Evolutionary conservation across 73 alveolate species (phyloP).

Genomic region (Strombidium stylifer): DNA sequence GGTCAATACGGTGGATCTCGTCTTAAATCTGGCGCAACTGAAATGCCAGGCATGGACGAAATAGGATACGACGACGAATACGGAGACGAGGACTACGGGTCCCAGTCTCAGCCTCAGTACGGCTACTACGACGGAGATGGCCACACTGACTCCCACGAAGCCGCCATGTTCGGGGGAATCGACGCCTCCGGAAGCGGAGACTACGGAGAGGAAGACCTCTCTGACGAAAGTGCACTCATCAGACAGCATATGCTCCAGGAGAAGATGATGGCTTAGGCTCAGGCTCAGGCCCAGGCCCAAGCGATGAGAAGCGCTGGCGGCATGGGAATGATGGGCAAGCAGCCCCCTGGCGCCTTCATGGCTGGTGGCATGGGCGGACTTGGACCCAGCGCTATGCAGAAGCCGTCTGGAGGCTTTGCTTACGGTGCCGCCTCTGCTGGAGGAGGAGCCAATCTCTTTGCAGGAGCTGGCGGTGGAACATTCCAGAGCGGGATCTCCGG

Average conservation of each 20-base stretch:
- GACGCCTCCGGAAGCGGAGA: background rate
- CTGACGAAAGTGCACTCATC: conserved; percentile 21
- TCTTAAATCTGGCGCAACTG: no score
- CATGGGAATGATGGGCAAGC: conserved; percentile 25
- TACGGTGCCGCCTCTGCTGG: conserved; percentile 46
- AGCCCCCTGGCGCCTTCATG: conserved; percentile 28
- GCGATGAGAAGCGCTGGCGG: background rate
- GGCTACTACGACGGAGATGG: conserved; percentile 41
- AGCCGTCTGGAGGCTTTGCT: conserved; percentile 31
- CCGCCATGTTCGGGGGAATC: background rate
- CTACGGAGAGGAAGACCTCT: conserved; percentile 1
- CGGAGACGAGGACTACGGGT: background rate
- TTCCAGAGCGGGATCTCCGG: conserved; percentile 8
- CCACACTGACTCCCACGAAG: conserved; percentile 22
- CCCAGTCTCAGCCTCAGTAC: background rate
- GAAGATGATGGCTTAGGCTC: background rate
- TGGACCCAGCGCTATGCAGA: background rate
- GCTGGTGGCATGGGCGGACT: conserved; percentile 26
- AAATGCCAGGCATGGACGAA: no score
- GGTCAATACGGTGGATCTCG: no score
- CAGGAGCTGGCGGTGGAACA: conserved; percentile 1
- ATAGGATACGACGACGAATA: conserved; percentile 22
- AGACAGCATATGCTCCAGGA: background rate
- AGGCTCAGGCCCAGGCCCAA: background rate
- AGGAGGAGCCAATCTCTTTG: conserved; percentile 34